Percentiles rank a stretch among this genome's conserved stretches.
Conservation (phyloP, 495 filamentous ascomycete genomes). For the Penicillium salamii region DNA sequence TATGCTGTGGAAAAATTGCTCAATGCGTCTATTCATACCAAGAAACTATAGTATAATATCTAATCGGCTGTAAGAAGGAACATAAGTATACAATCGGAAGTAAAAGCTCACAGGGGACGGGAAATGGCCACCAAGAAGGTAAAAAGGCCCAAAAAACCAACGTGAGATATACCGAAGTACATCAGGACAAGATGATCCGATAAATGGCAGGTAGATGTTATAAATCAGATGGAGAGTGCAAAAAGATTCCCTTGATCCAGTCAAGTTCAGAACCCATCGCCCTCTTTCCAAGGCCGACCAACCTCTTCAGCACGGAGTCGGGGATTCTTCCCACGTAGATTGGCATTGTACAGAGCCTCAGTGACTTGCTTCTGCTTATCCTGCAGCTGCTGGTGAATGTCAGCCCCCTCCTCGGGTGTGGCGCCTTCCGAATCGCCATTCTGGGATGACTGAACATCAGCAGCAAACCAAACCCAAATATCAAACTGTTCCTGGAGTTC, state of each 20-base stretch:
- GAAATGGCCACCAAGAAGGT: neutral
- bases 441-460: constrained; percentile 33
- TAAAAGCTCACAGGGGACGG: neutral
- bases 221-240: neutral
- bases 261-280: constrained; percentile 45
- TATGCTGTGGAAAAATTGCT: neutral
- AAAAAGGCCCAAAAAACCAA: neutral
- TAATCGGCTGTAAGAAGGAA: neutral
- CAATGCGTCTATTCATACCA: neutral
- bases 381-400: constrained; percentile 20
- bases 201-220: constrained; percentile 1
- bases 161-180: neutral
- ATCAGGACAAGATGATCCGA: neutral
- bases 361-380: constrained; percentile 34
- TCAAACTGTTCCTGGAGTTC: constrained; percentile 47
- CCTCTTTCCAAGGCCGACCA: constrained; percentile 51
- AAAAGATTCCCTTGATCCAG: neutral
- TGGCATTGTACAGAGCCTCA: constrained; percentile 38
- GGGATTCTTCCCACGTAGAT: constrained; percentile 51
- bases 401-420: constrained; percentile 17
- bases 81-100: neutral
- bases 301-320: constrained; percentile 49
- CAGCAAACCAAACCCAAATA: constrained; percentile 42
- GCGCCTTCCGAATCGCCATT: constrained; percentile 27
- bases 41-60: neutral